Evolutionary conservation across 73 alveolate species (phyloP).

Genomic region (Blepharisma japonicum): DNA sequence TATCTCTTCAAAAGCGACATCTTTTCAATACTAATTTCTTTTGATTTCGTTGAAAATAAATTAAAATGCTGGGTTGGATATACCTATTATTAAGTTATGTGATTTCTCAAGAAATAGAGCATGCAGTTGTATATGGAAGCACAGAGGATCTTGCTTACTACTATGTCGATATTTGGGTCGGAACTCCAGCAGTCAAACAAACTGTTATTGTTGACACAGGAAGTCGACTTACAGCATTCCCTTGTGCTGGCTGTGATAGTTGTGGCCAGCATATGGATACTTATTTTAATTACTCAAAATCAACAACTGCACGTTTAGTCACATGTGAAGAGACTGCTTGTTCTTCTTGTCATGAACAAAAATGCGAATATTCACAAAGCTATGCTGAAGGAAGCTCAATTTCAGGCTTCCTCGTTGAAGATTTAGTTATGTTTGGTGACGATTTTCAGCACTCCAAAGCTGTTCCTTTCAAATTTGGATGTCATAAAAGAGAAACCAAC

Average conservation of each 20-base stretch:
- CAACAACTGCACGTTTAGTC: constrained; percentile 31
- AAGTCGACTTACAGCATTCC: constrained; percentile 78
- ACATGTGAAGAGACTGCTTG: constrained; percentile 29
- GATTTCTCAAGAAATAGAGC: constrained; percentile 22
- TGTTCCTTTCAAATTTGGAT: constrained; percentile 63
- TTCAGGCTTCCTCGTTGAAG: constrained; percentile 55
- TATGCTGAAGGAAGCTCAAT: constrained; percentile 72
- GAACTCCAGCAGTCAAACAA: constrained; percentile 64
- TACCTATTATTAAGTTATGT: neutral
- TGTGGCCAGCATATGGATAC: constrained; percentile 78
- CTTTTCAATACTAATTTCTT: too few relatives aligned
- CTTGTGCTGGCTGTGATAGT: constrained; percentile 63
- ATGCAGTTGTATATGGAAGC: constrained; percentile 37
- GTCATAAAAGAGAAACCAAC: constrained; percentile 84
- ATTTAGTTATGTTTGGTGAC: constrained; percentile 58
- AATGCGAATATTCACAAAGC: constrained; percentile 48
- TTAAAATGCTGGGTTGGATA: neutral
- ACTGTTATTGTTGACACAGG: constrained; percentile 90
- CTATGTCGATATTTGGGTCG: constrained; percentile 70
- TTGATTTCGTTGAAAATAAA: too few relatives aligned
- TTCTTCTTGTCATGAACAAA: constrained; percentile 32
- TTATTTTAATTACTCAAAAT: constrained; percentile 17
- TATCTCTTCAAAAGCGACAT: too few relatives aligned
- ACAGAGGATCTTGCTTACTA: constrained; percentile 51
- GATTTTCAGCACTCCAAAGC: constrained; percentile 31